Evolutionary conservation across 2,329 filamentous ascomycete genomes (phyloP).

Genomic region (Epichloe elymi): DNA sequence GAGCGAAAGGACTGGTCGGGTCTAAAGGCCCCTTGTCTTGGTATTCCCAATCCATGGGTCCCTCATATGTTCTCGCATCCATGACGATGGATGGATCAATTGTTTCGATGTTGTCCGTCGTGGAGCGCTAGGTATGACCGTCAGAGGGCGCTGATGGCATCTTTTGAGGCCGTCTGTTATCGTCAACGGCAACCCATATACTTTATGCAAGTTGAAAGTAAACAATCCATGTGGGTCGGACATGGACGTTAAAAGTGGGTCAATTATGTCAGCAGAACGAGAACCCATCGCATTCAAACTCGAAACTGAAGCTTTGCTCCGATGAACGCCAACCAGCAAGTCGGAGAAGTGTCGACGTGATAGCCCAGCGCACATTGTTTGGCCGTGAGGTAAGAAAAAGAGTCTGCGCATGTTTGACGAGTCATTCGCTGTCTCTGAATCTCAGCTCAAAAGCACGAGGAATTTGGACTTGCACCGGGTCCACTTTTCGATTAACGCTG

Average conservation of each 20-base stretch:
- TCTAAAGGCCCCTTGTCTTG: conserved; percentile 44
- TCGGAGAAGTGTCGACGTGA: background rate
- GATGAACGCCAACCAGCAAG: background rate
- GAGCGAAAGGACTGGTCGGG: conserved; percentile 47
- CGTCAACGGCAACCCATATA: conserved; percentile 15
- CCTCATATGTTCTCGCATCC: conserved; percentile 43
- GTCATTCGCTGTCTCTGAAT: background rate
- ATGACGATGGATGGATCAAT: conserved; percentile 18
- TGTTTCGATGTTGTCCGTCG: background rate
- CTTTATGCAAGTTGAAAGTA: conserved; percentile 15
- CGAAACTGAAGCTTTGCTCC: background rate
- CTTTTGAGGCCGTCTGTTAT: conserved; percentile 7
- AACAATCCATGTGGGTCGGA: conserved; percentile 16
- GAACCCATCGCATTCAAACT: background rate
- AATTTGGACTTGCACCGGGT: background rate
- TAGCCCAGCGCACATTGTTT: background rate
- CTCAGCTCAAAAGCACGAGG: background rate
- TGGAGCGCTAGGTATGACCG: background rate
- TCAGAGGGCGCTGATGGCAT: background rate
- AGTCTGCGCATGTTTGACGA: too few species aligned
- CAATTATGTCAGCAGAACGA: conserved; percentile 18
- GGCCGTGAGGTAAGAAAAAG: background rate
- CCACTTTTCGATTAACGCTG: background rate
- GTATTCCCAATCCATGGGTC: conserved; percentile 56
- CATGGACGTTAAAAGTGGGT: background rate